Evolutionary conservation across 805 yeast species (phyloP), one percentile per base, ranked within the genome.

Genomic region (Ogataea naganishii): DNA sequence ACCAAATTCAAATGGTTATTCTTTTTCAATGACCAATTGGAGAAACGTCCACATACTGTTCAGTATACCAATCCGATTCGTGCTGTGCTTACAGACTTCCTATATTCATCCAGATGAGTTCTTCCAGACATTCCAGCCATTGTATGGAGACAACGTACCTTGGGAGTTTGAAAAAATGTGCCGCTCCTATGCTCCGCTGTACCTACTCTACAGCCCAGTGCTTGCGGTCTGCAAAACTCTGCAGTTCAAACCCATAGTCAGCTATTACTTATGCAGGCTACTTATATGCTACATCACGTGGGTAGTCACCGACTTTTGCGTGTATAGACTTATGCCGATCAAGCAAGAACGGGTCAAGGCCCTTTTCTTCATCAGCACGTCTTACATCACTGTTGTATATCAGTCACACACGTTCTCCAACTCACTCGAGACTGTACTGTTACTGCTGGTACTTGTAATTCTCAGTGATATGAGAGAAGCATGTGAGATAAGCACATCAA

Each of bases 61-160:
- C 12, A 51, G 72, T 7, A 53, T 75, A 3, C 62, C 63, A 0
- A 42, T 72, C 17, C 49, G 84, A 30, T 55, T 80, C 14, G 57
- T 69, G 16, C 58, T 84, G 26, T 75, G 81, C 0, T 49, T 81
- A 2, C 73, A 80, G 32, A 67, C 80, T 18, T 83, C 96, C 0
- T 92, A 94, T 49, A 76, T 92, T 27, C 99, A 94, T 43, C 99
- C 99, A 0, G 99, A 92, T 62, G 99, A 92, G 58, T 96, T 88
- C 51, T 83, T 84, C 51, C 99, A 94, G 51, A 72, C 78, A n/a
- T 69, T 94, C 27, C 94, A 86, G 50, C 79, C 80, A 1, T 46
- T 89, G 15, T 64, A 76, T 9, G 49, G 53, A 62, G 55, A 49
- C 56, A 59, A 63, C 10, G 44, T 66, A 1, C 88, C 96, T 0